A percentile compares a stretch with the other conserved stretches of the same genome.
Conservation (phyloP, 2,329 filamentous ascomycete genomes). For the Colletotrichum plurivorum region DNA sequence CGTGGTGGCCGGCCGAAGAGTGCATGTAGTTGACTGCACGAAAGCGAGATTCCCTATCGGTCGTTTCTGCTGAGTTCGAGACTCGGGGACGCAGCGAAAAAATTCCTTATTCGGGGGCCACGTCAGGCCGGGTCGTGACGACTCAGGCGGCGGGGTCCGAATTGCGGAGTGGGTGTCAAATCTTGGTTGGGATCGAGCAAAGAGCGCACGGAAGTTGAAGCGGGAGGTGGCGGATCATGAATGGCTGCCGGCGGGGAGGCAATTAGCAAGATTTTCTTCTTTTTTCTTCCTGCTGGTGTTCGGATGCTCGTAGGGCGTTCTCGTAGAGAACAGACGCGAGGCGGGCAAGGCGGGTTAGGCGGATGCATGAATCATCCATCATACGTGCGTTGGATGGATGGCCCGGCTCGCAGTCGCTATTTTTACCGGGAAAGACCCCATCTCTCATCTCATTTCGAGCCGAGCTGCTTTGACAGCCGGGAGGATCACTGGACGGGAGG, state of each 20-base stretch:
- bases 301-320: not conserved
- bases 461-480: constrained; percentile 14
- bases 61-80: constrained; percentile 2
- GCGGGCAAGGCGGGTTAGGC: not conserved
- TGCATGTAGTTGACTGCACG: constrained; percentile 8
- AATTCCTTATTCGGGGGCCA: constrained; percentile 15
- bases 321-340: constrained; percentile 9
- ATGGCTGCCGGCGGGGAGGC: not conserved
- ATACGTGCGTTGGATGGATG: constrained; percentile 5
- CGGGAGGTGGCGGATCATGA: constrained; percentile 9
- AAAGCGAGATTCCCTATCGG: constrained; percentile 1
- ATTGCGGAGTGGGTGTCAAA: constrained; percentile 16
- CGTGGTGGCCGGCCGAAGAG: not conserved
- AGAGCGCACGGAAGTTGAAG: constrained; percentile 9
- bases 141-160: constrained; percentile 8
- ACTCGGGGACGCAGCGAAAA: constrained; percentile 7
- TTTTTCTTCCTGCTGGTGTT: not conserved
- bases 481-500: constrained; percentile 10
- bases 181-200: constrained; percentile 6
- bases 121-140: constrained; percentile 14
- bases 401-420: constrained; percentile 19
- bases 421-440: constrained; percentile 16
- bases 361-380: not conserved
- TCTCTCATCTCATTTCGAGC: not conserved
- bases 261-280: constrained; percentile 3